Evolutionary conservation across 305 asterid genomes (phyloP), one percentile per base, ranked within the genome.

Genomic region (Euphrasia arctica): DNA sequence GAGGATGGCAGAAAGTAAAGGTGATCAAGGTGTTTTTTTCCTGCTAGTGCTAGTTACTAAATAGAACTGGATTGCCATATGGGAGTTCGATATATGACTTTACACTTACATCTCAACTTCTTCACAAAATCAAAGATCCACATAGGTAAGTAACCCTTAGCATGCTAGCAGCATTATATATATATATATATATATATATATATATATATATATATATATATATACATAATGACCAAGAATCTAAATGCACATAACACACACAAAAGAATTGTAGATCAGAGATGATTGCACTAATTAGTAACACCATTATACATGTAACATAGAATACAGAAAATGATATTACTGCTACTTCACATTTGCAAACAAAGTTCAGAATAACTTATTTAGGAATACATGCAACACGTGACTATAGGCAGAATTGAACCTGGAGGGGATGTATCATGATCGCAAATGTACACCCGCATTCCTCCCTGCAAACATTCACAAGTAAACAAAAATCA

Each of bases 341-440:
- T 48, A 18, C 54, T 41, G 71, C 13, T 32, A 57, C 13, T 57
- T 69, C 42, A 62, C 5, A 15, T 18, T 49, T 6, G 29, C 63
- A 43, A 54, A 42, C 41, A 54, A 54, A 54, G 63, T 18, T 39
- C 39, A 49, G 42, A 29, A 32, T 54, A 15, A 3, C 11, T 9
- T 27, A 1, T 42, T 60, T 45, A 50, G 39, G 10, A 31, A 60
- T 22, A 34, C 49, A 54, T 8, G 66, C 3, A 29, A 39, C 27
- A n/a, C 31, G 45, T 15, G 13, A 13, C 60, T 59, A 50, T 11
- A 58, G 2, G 69, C 54, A 72, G 61, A 66, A 54, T 67, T 45
- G 64, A 74, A 78, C 80, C 80, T 76, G 80, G 77, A 41, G 80
- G 80, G 9, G 77, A 60, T 14, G 80, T 69, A 51, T 76, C 77